Evolutionary conservation across 2,329 filamentous ascomycete genomes (phyloP), one percentile per base, ranked within the genome.

Genomic region (Colletotrichum shisoi): DNA sequence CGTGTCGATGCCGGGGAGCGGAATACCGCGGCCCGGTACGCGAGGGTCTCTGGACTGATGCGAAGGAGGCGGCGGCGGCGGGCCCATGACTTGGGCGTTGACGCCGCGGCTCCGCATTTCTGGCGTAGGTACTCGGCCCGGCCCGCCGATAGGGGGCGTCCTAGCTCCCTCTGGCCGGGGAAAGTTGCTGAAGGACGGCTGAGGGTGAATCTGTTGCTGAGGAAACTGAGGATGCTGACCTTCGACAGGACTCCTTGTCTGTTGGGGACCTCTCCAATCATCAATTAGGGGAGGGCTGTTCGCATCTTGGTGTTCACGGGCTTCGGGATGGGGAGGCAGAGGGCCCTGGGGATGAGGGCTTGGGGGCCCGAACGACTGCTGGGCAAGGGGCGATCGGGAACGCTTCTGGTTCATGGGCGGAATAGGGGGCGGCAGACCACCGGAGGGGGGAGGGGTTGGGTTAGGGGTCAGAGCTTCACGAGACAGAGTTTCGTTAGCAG

Each of bases 401-500:
- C 78, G 79, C 68, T 79, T 74, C 60, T 78, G 78, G 42, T 75
- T 74, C 27, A 80, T 76, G 52, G 78, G 75, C 72, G 79, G 77
- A 62, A 80, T 76, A 8, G 79, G 77, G n/a, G 80, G 76, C 24
- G 80, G 79, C 24, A 81, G 74, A 48, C 76, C 78, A 54, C 78
- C 76, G 51, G 78, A 76, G 37, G 72, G 74, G 49, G 77, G 70
- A 59, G 74, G 76, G 69, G 76, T 74, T 64, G 77, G 74, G 63
- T 68, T 45, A 48, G 76, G 74, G 70, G 74, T 83, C 75, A 85
- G 72, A 81, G 75, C 84, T 84, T 87, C 81, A 80, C 79, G 83
- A 79, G 82, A 82, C 72, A 80, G 79, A 76, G 79, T 78, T 73
- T 80, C 74, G 79, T 88, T 85, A 84, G 85, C 81, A 82, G 79